Evolutionary conservation across 164 flowering plant species (phyloP).

Genomic region (Macadamia tetraphylla): DNA sequence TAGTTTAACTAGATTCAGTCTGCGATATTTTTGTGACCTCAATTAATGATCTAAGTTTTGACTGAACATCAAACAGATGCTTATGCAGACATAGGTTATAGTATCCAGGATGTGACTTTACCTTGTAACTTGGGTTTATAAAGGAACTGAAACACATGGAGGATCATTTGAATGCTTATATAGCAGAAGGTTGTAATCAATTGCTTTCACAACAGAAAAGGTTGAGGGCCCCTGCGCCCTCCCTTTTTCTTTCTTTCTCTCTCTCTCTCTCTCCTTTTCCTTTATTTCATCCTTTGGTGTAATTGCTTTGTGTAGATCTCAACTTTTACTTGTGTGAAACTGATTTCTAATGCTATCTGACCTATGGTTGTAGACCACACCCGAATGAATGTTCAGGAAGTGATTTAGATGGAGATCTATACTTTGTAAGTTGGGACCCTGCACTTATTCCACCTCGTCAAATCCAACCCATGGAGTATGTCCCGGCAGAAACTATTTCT

Average conservation of each 20-base stretch:
- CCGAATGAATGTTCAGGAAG: slow-evolving; percentile 97
- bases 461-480: slow-evolving; percentile 65
- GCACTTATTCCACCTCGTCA: slow-evolving; percentile 69
- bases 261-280: neutral
- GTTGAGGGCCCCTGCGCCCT: neutral
- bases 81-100: too few relatives aligned
- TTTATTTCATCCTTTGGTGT: neutral
- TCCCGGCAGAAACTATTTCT: slow-evolving; percentile 30
- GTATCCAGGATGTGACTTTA: too few relatives aligned
- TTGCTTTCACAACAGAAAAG: neutral
- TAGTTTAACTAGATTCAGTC: too few relatives aligned
- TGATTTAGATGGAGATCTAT: slow-evolving; percentile 88
- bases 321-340: neutral
- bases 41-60: too few relatives aligned
- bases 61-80: too few relatives aligned
- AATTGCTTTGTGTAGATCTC: too few relatives aligned
- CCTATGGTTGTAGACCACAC: slow-evolving; percentile 55
- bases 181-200: neutral
- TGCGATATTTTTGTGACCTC: neutral
- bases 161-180: too few relatives aligned
- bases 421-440: slow-evolving; percentile 79
- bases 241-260: neutral
- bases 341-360: neutral
- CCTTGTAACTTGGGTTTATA: too few relatives aligned
- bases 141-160: too few relatives aligned